Base-by-base conservation (phyloP, 495 filamentous ascomycete species). In the Podospora bellae-mahoneyi region DNA sequence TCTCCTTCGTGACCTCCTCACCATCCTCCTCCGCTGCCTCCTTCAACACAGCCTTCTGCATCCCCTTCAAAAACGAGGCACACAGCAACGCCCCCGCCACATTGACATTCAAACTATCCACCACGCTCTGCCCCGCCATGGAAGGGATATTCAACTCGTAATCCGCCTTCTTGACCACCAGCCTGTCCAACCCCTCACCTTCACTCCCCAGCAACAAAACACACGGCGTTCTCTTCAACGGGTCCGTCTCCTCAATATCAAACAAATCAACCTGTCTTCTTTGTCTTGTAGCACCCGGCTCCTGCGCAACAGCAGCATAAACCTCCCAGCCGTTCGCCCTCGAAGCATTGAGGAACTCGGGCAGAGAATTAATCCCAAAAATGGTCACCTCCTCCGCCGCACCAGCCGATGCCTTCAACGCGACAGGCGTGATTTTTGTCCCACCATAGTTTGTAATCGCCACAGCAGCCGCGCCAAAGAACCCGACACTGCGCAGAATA, bases 31-130 rank as follows among this genome's bases (percentile, higher is more conserved):
- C 16, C 39, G 4, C 4, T 5, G 32, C 4, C 30, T 73, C 60
- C 32, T 48, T 70, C 54, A 57, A 32, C 15, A 66, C 18, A 57
- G 71, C 72, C 60, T 74, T 75, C 2, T 66, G 34, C 28, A 69
- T 64, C 5, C 74, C 74, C 68, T 76, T 78, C 69, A 84, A 62
- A 55, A 84, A 84, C 15, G 84, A 84, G 70, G 88, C 84, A 78
- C 89, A 89, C 56, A 97, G 77, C 48, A 97, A 75, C 4, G 86
- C 92, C 4, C 89, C 87, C n/a, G 93, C 93, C 18, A 94, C 92
- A 70, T 90, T 90, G 4, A 96, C 93, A 74, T 97, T 96, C 73
- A 97, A 80, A 78, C 92, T 95, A 68, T 97, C 93, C 18, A 93
- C 82, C 16, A 78, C 82, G 20, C 66, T 69, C 6, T 76, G 68